A percentile compares a stretch with the other conserved stretches of the same genome.
These are phyloP conservation scores for Albatrellus sp. DNA, from an alignment of 1,284 basidiomycete species.

Conservation along the genomic window DNA sequence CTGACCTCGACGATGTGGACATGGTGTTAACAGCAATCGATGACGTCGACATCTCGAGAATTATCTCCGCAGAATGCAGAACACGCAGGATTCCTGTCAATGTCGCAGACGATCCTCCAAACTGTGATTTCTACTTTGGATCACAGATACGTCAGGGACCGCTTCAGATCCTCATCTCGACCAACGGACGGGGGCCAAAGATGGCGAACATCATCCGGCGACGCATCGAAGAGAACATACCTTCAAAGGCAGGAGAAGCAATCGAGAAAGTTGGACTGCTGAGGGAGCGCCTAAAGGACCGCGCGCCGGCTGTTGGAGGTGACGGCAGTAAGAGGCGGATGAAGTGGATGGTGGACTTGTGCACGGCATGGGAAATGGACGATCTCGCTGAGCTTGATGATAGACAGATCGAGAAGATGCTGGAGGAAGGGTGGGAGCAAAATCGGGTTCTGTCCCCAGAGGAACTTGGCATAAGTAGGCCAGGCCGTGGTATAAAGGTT, in stretches of 20 bases:
- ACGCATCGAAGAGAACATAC: constrained; percentile 59
- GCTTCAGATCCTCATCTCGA: constrained; percentile 92
- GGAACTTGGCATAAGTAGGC: background rate
- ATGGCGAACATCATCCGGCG: constrained; percentile 77
- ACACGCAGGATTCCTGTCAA: constrained; percentile 76
- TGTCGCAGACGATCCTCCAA: constrained; percentile 90
- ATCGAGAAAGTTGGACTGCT: constrained; percentile 74
- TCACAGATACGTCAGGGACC: constrained; percentile 86
- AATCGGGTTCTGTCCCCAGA: constrained; percentile 13
- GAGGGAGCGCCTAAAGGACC: constrained; percentile 53
- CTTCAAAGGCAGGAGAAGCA: constrained; percentile 65
- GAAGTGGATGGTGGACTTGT: constrained; percentile 91
- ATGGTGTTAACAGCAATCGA: constrained; percentile 96
- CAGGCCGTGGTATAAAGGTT: background rate
- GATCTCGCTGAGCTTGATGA: constrained; percentile 63
- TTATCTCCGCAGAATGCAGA: constrained; percentile 66
- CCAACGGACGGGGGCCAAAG: constrained; percentile 88
- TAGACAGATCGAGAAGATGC: constrained; percentile 39
- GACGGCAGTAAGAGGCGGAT: constrained; percentile 67
- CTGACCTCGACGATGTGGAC: constrained; percentile 57
- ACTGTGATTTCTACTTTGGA: constrained; percentile 98
- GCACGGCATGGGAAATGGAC: constrained; percentile 75
- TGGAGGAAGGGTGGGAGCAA: constrained; percentile 64
- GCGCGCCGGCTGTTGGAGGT: constrained; percentile 71
- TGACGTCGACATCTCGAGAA: constrained; percentile 60